These are phyloP conservation scores for Nakazawaea holstii DNA, from an alignment of 805 yeast species.

Conservation along the genomic window DNA sequence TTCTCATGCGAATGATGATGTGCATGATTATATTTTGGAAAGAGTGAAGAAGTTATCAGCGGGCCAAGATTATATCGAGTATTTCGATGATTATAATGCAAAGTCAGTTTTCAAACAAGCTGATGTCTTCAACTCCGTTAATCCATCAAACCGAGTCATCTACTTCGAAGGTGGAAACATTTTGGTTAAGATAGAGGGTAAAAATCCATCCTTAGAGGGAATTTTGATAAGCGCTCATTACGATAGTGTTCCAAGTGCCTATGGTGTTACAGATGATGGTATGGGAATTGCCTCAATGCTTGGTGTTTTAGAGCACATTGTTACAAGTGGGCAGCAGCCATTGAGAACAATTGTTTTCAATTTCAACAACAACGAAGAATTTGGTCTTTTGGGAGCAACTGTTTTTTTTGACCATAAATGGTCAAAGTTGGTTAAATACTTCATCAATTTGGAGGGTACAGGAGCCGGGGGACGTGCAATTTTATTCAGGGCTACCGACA, in stretches of 20 bases:
- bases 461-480: slow-evolving; percentile 88
- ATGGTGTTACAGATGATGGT: slow-evolving; percentile 91
- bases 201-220: slow-evolving; percentile 53
- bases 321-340: slow-evolving; percentile 40
- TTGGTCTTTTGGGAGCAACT: slow-evolving; percentile 78
- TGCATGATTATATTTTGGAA: slow-evolving; percentile 58
- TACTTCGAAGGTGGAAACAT: slow-evolving; percentile 82
- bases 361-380: slow-evolving; percentile 87
- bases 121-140: slow-evolving; percentile 41
- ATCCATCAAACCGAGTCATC: slow-evolving; percentile 40
- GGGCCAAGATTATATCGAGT: slow-evolving; percentile 25
- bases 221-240: slow-evolving; percentile 78
- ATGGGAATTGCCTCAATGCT: slow-evolving; percentile 79
- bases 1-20: slow-evolving; percentile 69
- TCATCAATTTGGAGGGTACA: slow-evolving; percentile 85
- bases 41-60: slow-evolving; percentile 34
- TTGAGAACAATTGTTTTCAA: slow-evolving; percentile 71
- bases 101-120: slow-evolving; percentile 44
- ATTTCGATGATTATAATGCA: slow-evolving; percentile 34
- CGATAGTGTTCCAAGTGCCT: slow-evolving; percentile 84
- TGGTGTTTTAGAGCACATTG: slow-evolving; percentile 55
- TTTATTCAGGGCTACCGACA: slow-evolving; percentile 78
- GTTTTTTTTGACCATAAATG: slow-evolving; percentile 71
- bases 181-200: slow-evolving; percentile 70
- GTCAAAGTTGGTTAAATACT: slow-evolving; percentile 53